These are phyloP conservation scores for Fonsecaea multimorphosa DNA, from an alignment of 2,329 filamentous ascomycete genomes.

Conservation along the genomic window DNA sequence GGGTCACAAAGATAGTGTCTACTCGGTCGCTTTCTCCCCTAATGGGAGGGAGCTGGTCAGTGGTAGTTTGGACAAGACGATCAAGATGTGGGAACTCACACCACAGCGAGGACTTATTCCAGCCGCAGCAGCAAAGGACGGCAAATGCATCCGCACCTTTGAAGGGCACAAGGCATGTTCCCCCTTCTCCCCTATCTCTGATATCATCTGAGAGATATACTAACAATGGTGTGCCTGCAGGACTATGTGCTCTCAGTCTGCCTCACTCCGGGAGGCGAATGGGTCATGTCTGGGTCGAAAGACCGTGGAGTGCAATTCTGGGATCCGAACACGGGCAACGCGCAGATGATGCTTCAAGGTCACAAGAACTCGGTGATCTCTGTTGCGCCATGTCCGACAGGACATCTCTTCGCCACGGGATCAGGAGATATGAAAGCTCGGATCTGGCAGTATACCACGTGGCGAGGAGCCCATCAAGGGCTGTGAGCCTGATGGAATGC, in stretches of 20 bases:
- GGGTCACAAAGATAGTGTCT: constrained; percentile 96
- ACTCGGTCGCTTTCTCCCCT: constrained; percentile 94
- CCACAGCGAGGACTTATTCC: constrained; percentile 71
- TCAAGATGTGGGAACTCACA: constrained; percentile 98
- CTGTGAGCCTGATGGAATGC: constrained; percentile 14
- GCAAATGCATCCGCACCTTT: constrained; percentile 94
- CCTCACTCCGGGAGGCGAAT: constrained; percentile 88
- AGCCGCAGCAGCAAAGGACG: constrained; percentile 74
- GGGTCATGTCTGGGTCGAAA: constrained; percentile 97
- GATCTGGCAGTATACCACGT: constrained; percentile 79
- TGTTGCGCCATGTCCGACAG: constrained; percentile 88
- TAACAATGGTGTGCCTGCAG: constrained; percentile 51
- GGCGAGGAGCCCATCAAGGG: constrained; percentile 45
- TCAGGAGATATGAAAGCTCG: constrained; percentile 97
- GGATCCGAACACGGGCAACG: constrained; percentile 91
- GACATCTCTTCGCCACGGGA: constrained; percentile 89
- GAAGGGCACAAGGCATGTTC: constrained; percentile 83
- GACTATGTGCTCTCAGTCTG: constrained; percentile 97
- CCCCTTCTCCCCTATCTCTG: neutral
- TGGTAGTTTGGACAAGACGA: constrained; percentile 94
- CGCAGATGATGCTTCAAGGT: constrained; percentile 97
- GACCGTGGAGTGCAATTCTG: constrained; percentile 98
- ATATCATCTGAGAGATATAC: constrained; percentile 16
- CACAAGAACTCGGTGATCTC: constrained; percentile 99
- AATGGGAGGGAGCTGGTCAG: constrained; percentile 92